Base-by-base conservation (phyloP, 2,329 filamentous ascomycete species). In the Stachybotrys echinatus region DNA sequence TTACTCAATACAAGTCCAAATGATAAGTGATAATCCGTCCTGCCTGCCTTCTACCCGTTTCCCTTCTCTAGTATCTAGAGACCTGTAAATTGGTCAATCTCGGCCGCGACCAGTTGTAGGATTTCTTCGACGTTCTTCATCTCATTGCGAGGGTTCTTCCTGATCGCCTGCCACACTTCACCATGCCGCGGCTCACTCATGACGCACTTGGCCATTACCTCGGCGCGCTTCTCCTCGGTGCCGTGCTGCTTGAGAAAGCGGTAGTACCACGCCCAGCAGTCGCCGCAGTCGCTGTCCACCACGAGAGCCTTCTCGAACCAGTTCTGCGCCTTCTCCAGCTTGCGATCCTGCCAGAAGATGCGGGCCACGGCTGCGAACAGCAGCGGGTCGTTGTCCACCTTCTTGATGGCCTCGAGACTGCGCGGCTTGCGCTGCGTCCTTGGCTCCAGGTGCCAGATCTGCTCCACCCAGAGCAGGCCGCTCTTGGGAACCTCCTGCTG, bases 231-330 rank as follows among this genome's bases (percentile, higher is more conserved):
- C 75, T 96, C 92, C 50, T 90, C 86, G 5, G 91, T 96, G 10
- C 94, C 95, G 71, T 99, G 92, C 75, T 96, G 89, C 58, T 84
- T 66, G 56, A 97, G 65, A 67, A 97, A 99, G 68, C 92, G 92
- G 69, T 91, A 94, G 69, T 96, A 99, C 92, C 92, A 99, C 19
- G 91, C 92, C 95, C 95, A 99, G 12, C 85, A 88, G 72, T 99
- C 95, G 47, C 94, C 94, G 47, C 84, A 74, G 66, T 97, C 92
- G 34, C 86, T 83, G 62, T 99, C 91, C 12, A 94, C 75, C 48
- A 96, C 77, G 50, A 96, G 84, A 0, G 94, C 94, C 71, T 95
- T 96, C 71, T 96, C 91, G 67, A 99, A 99, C 94, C 94, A 99
- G 56, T 83, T 92, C 69, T 92, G 88, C 3, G 94, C 92, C 68